Evolutionary conservation across 1,284 basidiomycete genomes (phyloP), one percentile per base, ranked within the genome.

Genomic region (Coniferiporia sulphurascens): DNA sequence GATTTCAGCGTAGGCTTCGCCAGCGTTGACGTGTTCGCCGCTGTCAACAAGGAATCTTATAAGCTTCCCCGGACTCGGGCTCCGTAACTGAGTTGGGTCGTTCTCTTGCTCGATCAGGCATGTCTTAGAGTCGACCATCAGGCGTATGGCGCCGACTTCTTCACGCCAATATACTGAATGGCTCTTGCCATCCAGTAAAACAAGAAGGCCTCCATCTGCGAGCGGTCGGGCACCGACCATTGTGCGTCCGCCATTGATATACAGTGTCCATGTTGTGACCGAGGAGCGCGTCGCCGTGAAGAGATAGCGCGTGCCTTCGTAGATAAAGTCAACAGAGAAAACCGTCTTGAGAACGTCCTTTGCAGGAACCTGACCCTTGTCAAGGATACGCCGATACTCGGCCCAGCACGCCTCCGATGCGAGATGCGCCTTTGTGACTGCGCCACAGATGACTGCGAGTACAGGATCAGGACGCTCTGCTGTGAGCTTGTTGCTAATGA

Each of bases 71-170:
- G 97, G 97, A 75, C 90, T 94, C 10, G 97, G 97, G 69, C 91
- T 95, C 68, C 96, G 83, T 59, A 99, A 81, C 74, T 99, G 96
- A 15, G 97, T 99, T 5, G 97, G 97, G 72, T 99, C 97, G 68
- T 98, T 98, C 82, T 99, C 97, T 75, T 99, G 95, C 76, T 98
- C 97, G 67, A 99, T 96, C 74, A 98, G 81, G 74, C 95, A 97
- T 32, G 97, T 99, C 82, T 98, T 97, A 64, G 93, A 84, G 73
- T 98, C 95, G 65, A 99, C 86, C 85, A 96, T 96, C 65, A 99
- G 73, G 59, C 97, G 84, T 68, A 95, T 79, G 12, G 94, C 92
- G 60, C 94, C 96, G 60, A 98, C 96, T 77, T 99, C 97, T 74
- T 98, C 97, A 62, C 94, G 84, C 93, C 93, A 99, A 77, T 99